A percentile compares a stretch with the other conserved stretches of the same genome.
Evolutionary conservation across 805 yeast species (phyloP).

Genomic region (Wickerhamomyces sydowiorum): DNA sequence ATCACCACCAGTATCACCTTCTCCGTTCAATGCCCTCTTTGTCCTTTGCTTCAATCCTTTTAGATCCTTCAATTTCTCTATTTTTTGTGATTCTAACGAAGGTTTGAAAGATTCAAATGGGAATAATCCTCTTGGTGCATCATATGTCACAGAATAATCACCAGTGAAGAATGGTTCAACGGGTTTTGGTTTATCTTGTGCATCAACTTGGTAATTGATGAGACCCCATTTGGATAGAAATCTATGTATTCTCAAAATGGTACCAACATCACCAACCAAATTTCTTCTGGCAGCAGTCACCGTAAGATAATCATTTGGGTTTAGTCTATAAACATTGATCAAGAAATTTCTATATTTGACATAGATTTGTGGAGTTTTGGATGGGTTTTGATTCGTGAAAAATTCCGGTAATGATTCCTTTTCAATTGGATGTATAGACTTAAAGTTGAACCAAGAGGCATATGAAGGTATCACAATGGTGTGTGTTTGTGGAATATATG

Average conservation of each 20-base stretch:
- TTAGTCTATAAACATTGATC: conserved; percentile 80
- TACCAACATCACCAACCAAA: conserved; percentile 86
- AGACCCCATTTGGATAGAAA: conserved; percentile 90
- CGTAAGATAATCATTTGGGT: conserved; percentile 85
- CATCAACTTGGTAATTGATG: conserved; percentile 87
- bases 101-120: conserved; percentile 84
- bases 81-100: conserved; percentile 39
- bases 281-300: conserved; percentile 89
- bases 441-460: conserved; percentile 78
- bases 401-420: conserved; percentile 83
- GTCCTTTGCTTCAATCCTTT: conserved; percentile 17
- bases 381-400: conserved; percentile 64
- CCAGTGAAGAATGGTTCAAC: conserved; percentile 73
- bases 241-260: conserved; percentile 77
- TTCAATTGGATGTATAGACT: conserved; percentile 70
- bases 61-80: conserved; percentile 38
- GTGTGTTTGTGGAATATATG: conserved; percentile 58
- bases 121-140: conserved; percentile 87
- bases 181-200: conserved; percentile 62
- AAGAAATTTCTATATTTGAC: conserved; percentile 81
- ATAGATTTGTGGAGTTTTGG: conserved; percentile 79
- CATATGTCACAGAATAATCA: conserved; percentile 70
- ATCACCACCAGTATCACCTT: conserved; percentile 3
- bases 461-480: conserved; percentile 84
- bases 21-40: conserved; percentile 8